These are phyloP conservation scores for Achaetomium macrosporum DNA, from an alignment of 2,329 filamentous ascomycete species.

Conservation along the genomic window DNA sequence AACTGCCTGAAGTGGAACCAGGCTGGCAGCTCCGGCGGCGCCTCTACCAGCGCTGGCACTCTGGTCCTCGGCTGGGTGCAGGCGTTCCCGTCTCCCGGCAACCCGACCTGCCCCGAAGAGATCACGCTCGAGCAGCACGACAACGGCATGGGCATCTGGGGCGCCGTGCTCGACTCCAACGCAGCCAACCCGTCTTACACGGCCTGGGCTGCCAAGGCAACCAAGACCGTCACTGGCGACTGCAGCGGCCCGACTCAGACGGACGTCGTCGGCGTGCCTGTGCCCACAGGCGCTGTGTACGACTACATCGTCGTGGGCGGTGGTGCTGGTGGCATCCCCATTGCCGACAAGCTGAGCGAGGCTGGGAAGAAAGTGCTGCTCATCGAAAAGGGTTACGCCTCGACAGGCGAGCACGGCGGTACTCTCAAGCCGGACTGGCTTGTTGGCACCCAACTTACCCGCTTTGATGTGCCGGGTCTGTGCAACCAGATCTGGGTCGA, in stretches of 20 bases:
- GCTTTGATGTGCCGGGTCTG: conserved; percentile 60
- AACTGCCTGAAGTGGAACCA: conserved; percentile 45
- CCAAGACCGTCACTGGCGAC: conserved; percentile 27
- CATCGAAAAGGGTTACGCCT: conserved; percentile 48
- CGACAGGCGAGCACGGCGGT: conserved; percentile 55
- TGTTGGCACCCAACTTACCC: conserved; percentile 50
- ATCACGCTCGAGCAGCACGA: conserved; percentile 31
- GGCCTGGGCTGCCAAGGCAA: conserved; percentile 29
- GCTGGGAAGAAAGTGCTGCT: conserved; percentile 55
- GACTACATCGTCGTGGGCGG: conserved; percentile 58
- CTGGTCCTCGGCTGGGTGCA: conserved; percentile 47
- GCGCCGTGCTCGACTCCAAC: conserved; percentile 24
- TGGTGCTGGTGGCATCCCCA: conserved; percentile 53
- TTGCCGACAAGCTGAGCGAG: conserved; percentile 56
- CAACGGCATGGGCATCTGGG: conserved; percentile 30
- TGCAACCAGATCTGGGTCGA: conserved; percentile 62
- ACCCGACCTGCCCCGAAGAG: conserved; percentile 30
- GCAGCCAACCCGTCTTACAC: conserved; percentile 29
- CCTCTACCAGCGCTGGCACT: conserved; percentile 25
- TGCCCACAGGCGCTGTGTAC: conserved; percentile 40
- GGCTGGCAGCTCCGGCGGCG: conserved; percentile 36
- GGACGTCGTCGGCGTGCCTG: conserved; percentile 27
- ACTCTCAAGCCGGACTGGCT: conserved; percentile 53
- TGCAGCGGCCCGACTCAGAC: conserved; percentile 26
- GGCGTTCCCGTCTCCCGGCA: conserved; percentile 34